A percentile compares a stretch with the other conserved stretches of the same genome.
phyloP scores from a whole-genome alignment of 768 basidiomycete genomes.

The Rhodotorula diobovata region DNA sequence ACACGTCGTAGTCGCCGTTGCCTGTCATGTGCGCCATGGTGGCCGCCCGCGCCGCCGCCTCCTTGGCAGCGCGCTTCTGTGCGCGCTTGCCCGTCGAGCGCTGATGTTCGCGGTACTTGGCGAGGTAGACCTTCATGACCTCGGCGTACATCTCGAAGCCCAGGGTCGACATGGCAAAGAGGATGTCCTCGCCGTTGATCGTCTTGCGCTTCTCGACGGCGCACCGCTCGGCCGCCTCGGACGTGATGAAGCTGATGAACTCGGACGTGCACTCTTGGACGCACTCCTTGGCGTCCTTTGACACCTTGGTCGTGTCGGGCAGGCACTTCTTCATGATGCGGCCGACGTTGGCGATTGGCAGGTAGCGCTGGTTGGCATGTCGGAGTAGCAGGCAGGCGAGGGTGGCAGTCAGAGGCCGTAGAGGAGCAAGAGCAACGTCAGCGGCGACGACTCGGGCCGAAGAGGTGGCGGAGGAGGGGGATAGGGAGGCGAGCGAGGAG shows the following conservation, averaged over 20 bases:
- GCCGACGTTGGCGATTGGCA: constrained; percentile 87
- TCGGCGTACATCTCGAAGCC: constrained; percentile 92
- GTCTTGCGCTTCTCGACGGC: constrained; percentile 94
- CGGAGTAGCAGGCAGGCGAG: background rate
- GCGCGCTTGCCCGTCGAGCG: constrained; percentile 35
- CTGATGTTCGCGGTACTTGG: constrained; percentile 54
- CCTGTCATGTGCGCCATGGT: background rate
- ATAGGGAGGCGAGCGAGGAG: too few species aligned
- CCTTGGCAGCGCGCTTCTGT: constrained; percentile 23
- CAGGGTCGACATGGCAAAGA: constrained; percentile 85
- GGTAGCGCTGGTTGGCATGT: constrained; percentile 31
- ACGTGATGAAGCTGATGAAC: constrained; percentile 96
- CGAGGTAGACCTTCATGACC: constrained; percentile 83
- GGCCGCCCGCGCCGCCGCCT: background rate
- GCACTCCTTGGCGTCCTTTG: constrained; percentile 97
- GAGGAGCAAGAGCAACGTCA: background rate
- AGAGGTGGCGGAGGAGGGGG: background rate
- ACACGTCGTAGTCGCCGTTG: background rate
- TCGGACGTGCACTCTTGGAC: constrained; percentile 98
- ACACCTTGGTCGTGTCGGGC: constrained; percentile 86
- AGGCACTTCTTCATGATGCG: constrained; percentile 93
- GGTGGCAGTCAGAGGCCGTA: background rate
- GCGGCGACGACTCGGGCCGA: too few species aligned
- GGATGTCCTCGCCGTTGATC: constrained; percentile 92
- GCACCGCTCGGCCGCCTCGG: constrained; percentile 92